Evolutionary conservation across 331 rosid species (phyloP).

Genomic region (Stylosanthes scabra): DNA sequence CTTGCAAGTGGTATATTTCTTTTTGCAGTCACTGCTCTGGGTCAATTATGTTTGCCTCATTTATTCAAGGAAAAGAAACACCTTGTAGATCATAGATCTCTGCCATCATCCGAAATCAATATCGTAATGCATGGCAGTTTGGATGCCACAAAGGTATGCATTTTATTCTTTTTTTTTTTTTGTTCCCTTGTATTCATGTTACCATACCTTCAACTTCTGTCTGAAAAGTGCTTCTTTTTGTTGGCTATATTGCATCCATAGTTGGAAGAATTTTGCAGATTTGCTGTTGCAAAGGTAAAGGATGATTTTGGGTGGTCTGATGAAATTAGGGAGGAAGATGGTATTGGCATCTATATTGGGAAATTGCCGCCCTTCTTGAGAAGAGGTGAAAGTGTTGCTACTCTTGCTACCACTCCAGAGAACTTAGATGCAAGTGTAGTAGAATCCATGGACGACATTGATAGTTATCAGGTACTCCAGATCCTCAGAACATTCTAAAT

Average conservation of each 20-base stretch:
- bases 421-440: conserved; percentile 54
- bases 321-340: conserved; percentile 61
- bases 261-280: conserved; percentile 71
- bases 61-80: conserved; percentile 51
- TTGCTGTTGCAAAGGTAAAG: conserved; percentile 65
- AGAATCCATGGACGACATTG: conserved; percentile 73
- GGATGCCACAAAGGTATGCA: conserved; percentile 61
- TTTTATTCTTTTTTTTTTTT: conserved; percentile 20
- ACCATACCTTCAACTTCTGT: conserved; percentile 21
- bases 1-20: conserved; percentile 80
- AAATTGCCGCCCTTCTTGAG: conserved; percentile 73
- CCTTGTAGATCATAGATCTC: conserved; percentile 44
- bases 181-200: background rate
- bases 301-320: conserved; percentile 74
- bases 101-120: conserved; percentile 59
- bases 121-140: conserved; percentile 45
- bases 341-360: conserved; percentile 79
- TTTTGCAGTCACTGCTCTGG: conserved; percentile 60
- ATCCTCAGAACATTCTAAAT: conserved; percentile 5
- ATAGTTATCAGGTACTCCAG: conserved; percentile 83
- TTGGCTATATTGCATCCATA: conserved; percentile 44
- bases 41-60: conserved; percentile 60
- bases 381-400: conserved; percentile 54
- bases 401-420: conserved; percentile 47
- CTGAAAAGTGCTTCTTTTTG: conserved; percentile 34